These are phyloP conservation scores for Cercospora sesami DNA, from an alignment of 2,329 filamentous ascomycete species.

Conservation along the genomic window DNA sequence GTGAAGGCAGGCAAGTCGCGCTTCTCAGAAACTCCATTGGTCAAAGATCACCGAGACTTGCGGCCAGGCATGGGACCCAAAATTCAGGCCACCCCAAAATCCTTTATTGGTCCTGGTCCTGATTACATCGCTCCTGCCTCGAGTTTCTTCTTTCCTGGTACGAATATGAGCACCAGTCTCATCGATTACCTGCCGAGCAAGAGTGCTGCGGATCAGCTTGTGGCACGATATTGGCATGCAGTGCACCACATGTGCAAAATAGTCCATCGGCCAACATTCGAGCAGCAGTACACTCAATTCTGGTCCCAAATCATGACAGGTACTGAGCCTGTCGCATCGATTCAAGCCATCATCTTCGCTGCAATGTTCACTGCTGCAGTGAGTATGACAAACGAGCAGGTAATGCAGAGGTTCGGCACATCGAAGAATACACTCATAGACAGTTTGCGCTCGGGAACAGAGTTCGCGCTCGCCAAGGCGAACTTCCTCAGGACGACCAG, in stretches of 20 bases:
- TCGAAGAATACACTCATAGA: slow-evolving; percentile 60
- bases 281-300: slow-evolving; percentile 63
- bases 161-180: slow-evolving; percentile 51
- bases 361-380: slow-evolving; percentile 68
- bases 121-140: slow-evolving; percentile 69
- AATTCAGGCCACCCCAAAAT: slow-evolving; percentile 36
- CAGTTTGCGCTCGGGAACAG: slow-evolving; percentile 65
- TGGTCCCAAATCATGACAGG: slow-evolving; percentile 62
- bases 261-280: slow-evolving; percentile 67
- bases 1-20: slow-evolving; percentile 33
- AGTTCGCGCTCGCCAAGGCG: slow-evolving; percentile 66
- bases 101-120: slow-evolving; percentile 63
- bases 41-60: slow-evolving; percentile 26
- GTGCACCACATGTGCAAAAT: slow-evolving; percentile 70
- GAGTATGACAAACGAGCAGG: slow-evolving; percentile 56
- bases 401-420: slow-evolving; percentile 56
- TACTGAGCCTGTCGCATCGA: slow-evolving; percentile 62
- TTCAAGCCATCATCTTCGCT: slow-evolving; percentile 69
- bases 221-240: slow-evolving; percentile 66
- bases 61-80: slow-evolving; percentile 23
- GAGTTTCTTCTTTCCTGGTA: slow-evolving; percentile 64
- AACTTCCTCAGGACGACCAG: slow-evolving; percentile 71
- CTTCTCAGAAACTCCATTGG: slow-evolving; percentile 20
- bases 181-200: slow-evolving; percentile 63
- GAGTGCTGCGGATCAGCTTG: slow-evolving; percentile 59